Conservation (phyloP, 148 eudicot genomes). For the Hydrangea macrophylla region DNA sequence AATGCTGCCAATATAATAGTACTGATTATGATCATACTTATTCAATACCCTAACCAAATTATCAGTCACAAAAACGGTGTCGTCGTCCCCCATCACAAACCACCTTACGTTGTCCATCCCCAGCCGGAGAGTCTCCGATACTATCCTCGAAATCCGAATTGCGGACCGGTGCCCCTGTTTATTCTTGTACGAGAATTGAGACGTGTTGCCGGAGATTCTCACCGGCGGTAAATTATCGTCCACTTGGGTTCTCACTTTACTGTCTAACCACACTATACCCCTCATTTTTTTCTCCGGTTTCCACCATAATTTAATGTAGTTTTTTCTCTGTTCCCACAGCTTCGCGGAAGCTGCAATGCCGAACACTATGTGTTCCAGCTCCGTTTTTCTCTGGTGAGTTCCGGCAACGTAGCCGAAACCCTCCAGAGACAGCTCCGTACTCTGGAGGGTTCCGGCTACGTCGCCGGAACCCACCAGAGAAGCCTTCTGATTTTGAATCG, state of each 20-base stretch:
- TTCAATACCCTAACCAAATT: slow-evolving; percentile 41
- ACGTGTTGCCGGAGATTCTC: slow-evolving; percentile 42
- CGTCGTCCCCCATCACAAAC: no score
- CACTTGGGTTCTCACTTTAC: slow-evolving; percentile 13
- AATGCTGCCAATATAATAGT: slow-evolving; percentile 52
- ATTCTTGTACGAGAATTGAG: slow-evolving; percentile 42
- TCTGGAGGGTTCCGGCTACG: no score
- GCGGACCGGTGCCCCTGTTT: slow-evolving; percentile 57
- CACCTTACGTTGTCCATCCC: no score
- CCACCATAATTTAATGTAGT: slow-evolving; percentile 76
- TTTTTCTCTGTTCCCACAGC: slow-evolving; percentile 53
- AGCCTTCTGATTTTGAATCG: neutral
- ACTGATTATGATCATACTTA: slow-evolving; percentile 50
- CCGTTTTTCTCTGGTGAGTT: slow-evolving; percentile 26
- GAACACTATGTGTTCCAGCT: slow-evolving; percentile 62
- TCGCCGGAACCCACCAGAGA: no score
- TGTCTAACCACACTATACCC: slow-evolving; percentile 69
- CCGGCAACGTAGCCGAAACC: no score
- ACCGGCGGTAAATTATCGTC: slow-evolving; percentile 41
- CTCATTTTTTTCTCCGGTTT: slow-evolving; percentile 41
- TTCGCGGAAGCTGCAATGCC: slow-evolving; percentile 73
- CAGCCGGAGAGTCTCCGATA: slow-evolving; percentile 51
- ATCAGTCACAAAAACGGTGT: slow-evolving; percentile 57
- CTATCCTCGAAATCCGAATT: slow-evolving; percentile 55
- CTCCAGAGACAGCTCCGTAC: no score